Base-by-base conservation (phyloP, 805 yeast species). In the Candida andamanensis region DNA sequence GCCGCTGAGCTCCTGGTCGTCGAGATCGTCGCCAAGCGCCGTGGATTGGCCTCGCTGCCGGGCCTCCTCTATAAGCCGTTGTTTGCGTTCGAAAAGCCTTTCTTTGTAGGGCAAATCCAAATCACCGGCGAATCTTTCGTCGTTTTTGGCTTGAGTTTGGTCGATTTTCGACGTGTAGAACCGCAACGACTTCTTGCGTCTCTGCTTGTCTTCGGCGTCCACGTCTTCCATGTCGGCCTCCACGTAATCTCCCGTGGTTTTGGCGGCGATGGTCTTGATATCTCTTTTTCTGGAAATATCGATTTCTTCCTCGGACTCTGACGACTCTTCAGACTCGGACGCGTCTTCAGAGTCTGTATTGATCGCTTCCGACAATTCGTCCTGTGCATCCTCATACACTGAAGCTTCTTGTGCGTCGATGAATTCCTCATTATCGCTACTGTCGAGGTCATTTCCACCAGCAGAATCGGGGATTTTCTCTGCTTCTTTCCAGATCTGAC, bases 151-250 rank as follows among this genome's bases (percentile, higher is more conserved):
- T 17, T 72, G 78, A 32, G 80, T 80, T 61, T 89, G 95, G 56
- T 87, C 96, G 57, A 92, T 89, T 60, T 90, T 89, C 37, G 97
- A 85, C 1, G 98, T 92, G 70, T 92, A 92, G 77, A 92, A 92
- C 39, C 97, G 79, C 48, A 92, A 74, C 2, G 95, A 73, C 52
- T 76, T 76, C 66, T 80, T 83, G 47, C 94, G 78, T 14, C 78
- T 74, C 37, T 72, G 75, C 63, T 89, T 90, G 37, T 87, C 97
- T 50, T 85, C 95, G 27, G 73, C 70, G 58, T 92, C 97, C 29
- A 86, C 78, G 17, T 78, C 92, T 30, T 84, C 94, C 2, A 46
- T 39, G 20, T 71, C 76, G 17, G 77, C 67, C 49, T 86, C 95
- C n/a, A 76, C 68, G 49, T 63, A 80, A 54, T 82, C 92, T 39